phyloP scores from a whole-genome alignment of 2,329 filamentous ascomycete genomes.

The Aspergillus jensenii region DNA sequence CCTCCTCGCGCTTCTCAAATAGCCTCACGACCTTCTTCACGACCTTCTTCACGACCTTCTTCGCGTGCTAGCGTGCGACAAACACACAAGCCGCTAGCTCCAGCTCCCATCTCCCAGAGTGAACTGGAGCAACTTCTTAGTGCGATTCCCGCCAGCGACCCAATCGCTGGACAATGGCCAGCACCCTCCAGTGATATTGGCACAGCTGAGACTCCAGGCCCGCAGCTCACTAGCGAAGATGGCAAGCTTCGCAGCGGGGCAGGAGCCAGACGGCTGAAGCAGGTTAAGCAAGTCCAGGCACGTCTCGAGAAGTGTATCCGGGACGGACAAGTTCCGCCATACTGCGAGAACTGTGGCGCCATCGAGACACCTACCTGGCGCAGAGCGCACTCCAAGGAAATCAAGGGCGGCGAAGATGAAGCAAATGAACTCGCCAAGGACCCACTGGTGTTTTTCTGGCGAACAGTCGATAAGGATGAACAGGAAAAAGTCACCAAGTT shows the following conservation, averaged over 20 bases:
- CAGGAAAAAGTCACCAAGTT: constrained; percentile 66
- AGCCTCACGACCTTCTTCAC: constrained; percentile 37
- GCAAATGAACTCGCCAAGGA: constrained; percentile 72
- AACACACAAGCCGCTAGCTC: constrained; percentile 38
- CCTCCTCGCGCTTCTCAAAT: constrained; percentile 28
- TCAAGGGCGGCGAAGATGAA: constrained; percentile 67
- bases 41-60: constrained; percentile 38
- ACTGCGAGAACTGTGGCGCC: constrained; percentile 87
- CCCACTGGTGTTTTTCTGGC: constrained; percentile 72
- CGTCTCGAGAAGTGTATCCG: constrained; percentile 61
- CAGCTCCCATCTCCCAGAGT: constrained; percentile 37
- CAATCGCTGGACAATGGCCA: constrained; percentile 26
- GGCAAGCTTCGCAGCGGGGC: constrained; percentile 46
- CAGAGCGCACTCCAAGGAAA: constrained; percentile 80
- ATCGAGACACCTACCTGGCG: constrained; percentile 97
- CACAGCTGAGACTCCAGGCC: constrained; percentile 40
- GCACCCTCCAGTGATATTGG: constrained; percentile 46
- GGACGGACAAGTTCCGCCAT: constrained; percentile 82
- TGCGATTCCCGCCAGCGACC: constrained; percentile 53
- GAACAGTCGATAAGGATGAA: constrained; percentile 63
- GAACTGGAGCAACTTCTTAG: constrained; percentile 33
- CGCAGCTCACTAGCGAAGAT: constrained; percentile 30
- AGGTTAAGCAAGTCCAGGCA: constrained; percentile 62
- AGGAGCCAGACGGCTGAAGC: constrained; percentile 66
- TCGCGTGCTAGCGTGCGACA: constrained; percentile 37